These are phyloP conservation scores for Entomortierella beljakovae DNA, from an alignment of 192 early-diverging fungal species.

Conservation along the genomic window DNA sequence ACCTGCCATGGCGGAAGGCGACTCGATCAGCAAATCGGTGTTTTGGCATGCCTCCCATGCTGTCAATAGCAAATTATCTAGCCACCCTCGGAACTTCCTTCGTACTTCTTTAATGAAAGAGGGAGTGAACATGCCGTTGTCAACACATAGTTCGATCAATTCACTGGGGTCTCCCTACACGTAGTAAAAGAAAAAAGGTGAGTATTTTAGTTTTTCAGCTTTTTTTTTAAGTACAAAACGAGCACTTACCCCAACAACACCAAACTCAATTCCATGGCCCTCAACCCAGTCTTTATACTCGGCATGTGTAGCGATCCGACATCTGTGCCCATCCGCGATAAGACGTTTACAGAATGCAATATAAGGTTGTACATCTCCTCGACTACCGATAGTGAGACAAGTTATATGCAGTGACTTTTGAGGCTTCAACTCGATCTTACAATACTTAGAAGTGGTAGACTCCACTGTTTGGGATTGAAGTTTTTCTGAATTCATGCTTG, in stretches of 20 bases:
- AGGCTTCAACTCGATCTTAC: constrained; percentile 35
- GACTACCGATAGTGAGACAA: constrained; percentile 76
- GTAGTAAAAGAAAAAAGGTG: not conserved
- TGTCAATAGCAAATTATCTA: constrained; percentile 69
- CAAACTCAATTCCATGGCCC: constrained; percentile 75
- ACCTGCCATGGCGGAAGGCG: constrained; percentile 76
- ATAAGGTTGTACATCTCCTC: constrained; percentile 81
- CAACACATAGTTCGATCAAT: constrained; percentile 67
- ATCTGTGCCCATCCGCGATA: constrained; percentile 69
- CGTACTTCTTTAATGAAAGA: constrained; percentile 69
- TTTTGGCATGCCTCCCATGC: constrained; percentile 71
- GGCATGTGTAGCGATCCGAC: constrained; percentile 74
- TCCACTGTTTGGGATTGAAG: constrained; percentile 21
- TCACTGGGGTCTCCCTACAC: constrained; percentile 46
- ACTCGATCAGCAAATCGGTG: constrained; percentile 75
- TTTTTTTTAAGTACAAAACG: not conserved
- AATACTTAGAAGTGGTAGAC: constrained; percentile 16
- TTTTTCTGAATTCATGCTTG: constrained; percentile 29
- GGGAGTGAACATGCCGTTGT: constrained; percentile 75
- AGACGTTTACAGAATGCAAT: constrained; percentile 77
- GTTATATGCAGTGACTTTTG: constrained; percentile 71
- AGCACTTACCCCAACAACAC: constrained; percentile 70
- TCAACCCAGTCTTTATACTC: constrained; percentile 76
- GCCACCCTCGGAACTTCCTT: constrained; percentile 69
- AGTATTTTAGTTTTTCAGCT: not conserved